Percentiles rank a stretch among this genome's conserved stretches.
Evolutionary conservation across 2,329 filamentous ascomycete genomes (phyloP).

Genomic region (Rasamsonia emersonii): DNA sequence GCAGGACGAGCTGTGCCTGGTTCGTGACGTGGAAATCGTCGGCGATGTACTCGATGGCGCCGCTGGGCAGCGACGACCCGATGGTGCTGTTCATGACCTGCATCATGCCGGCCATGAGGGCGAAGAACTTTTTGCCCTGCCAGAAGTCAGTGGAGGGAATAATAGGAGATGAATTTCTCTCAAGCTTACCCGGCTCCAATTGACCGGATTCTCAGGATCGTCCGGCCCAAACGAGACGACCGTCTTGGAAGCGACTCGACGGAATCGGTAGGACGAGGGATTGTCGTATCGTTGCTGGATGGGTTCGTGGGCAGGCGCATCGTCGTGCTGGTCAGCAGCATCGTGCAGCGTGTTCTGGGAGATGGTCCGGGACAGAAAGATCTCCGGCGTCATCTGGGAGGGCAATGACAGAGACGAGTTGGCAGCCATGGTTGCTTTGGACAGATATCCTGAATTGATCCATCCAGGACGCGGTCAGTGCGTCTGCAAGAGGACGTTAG

Average conservation of each 20-base stretch:
- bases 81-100: conserved; percentile 35
- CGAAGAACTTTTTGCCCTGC: conserved; percentile 24
- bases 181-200: conserved; percentile 22
- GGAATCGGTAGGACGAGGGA: conserved; percentile 20
- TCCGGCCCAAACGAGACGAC: conserved; percentile 25
- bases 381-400: conserved; percentile 1
- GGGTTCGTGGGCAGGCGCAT: conserved; percentile 14
- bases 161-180: neutral
- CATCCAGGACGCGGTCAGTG: too few species aligned
- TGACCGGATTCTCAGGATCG: conserved; percentile 26
- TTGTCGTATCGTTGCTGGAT: conserved; percentile 19
- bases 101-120: conserved; percentile 28
- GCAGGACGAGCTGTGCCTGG: conserved; percentile 26
- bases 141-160: neutral
- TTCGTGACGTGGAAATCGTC: conserved; percentile 26
- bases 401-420: neutral
- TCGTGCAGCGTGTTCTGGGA: conserved; percentile 4
- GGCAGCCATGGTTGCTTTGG: too few species aligned
- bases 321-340: conserved; percentile 2
- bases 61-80: conserved; percentile 31
- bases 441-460: too few species aligned
- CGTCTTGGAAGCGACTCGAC: conserved; percentile 27
- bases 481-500: too few species aligned
- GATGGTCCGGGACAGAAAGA: neutral
- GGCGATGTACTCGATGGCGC: conserved; percentile 29